These are phyloP conservation scores for Arthrobotrys megalospora DNA, from an alignment of 2,329 filamentous ascomycete genomes.

Conservation along the genomic window DNA sequence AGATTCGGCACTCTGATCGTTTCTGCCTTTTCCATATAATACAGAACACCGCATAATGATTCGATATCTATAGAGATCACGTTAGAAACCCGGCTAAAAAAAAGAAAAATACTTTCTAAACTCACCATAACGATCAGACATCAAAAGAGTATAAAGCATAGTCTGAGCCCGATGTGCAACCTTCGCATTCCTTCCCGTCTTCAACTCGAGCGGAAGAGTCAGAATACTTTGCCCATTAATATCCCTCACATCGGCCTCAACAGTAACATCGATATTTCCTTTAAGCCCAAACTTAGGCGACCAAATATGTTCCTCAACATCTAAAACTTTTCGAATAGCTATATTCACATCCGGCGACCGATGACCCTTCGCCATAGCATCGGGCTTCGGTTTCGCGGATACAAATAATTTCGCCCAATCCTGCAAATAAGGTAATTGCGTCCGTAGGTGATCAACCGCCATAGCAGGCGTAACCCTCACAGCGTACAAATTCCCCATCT, in stretches of 20 bases:
- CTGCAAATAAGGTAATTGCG: constrained; percentile 85
- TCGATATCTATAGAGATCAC: constrained; percentile 77
- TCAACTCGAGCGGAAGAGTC: constrained; percentile 93
- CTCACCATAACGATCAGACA: constrained; percentile 88
- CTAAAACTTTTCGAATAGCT: constrained; percentile 92
- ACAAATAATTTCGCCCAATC: constrained; percentile 89
- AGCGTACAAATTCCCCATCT: constrained; percentile 90
- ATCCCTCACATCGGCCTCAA: constrained; percentile 86
- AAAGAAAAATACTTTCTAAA: constrained; percentile 60
- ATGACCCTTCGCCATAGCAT: constrained; percentile 81
- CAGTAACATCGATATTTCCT: constrained; percentile 96
- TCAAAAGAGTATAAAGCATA: constrained; percentile 89
- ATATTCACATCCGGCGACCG: constrained; percentile 82
- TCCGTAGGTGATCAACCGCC: constrained; percentile 83
- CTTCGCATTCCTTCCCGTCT: constrained; percentile 89
- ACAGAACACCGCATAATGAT: constrained; percentile 89
- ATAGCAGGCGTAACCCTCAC: constrained; percentile 82
- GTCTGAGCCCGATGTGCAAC: constrained; percentile 89
- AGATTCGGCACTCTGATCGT: constrained; percentile 88
- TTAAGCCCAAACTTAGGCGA: constrained; percentile 97
- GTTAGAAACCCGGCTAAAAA: not conserved
- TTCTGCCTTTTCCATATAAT: constrained; percentile 92
- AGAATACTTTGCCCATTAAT: constrained; percentile 76
- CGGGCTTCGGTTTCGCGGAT: constrained; percentile 76
- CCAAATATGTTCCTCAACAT: constrained; percentile 98